Evolutionary conservation across 129 eudicot genomes (phyloP), one percentile per base, ranked within the genome.

Genomic region (Cynara cardunculus): DNA sequence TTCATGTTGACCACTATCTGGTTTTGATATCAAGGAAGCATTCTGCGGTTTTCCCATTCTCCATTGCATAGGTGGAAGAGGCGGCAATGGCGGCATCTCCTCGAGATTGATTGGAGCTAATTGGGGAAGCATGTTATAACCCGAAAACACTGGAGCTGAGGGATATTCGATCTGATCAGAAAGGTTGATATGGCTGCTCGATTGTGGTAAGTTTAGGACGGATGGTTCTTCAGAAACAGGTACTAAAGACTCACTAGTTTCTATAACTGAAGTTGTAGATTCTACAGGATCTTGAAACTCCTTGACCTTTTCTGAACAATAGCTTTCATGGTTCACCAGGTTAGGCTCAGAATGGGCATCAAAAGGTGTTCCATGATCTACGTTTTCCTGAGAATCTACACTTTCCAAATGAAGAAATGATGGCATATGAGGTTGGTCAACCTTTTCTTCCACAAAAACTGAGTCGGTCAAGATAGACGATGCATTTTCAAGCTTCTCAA

Each of bases 61-160:
- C 98, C 98, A 94, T 71, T 94, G 97, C 79, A 89, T 89, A 31
- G 98, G 98, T 78, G 98, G 98, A 83, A 94, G 89, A 71, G 98
- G 98, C 34, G 98, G 98, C 84, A 94, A 80, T 59, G 98, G 96
- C 67, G 98, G 97, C 90, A 88, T 79, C 65, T 94, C 96, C 61
- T 82, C 90, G 71, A 85, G 65, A 83, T 86, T 81, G 74, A 86
- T 83, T 74, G 82, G 91, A 73, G 86, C 53, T 37, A 82, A 82
- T 22, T 66, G 85, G 3, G 95, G 82, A 83, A 80, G 81, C 70
- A 79, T 70, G 84, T 41, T 73, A 73, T 78, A 66, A 25, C 66
- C 83, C 74, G 90, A 75, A 65, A 66, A 62, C 12, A 39, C 75
- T 61, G 87, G 68, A 67, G 34, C 25, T 26, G 76, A 28, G 71